phyloP scores from a whole-genome alignment of 495 filamentous ascomycete species.

The Tuber magnatum region DNA sequence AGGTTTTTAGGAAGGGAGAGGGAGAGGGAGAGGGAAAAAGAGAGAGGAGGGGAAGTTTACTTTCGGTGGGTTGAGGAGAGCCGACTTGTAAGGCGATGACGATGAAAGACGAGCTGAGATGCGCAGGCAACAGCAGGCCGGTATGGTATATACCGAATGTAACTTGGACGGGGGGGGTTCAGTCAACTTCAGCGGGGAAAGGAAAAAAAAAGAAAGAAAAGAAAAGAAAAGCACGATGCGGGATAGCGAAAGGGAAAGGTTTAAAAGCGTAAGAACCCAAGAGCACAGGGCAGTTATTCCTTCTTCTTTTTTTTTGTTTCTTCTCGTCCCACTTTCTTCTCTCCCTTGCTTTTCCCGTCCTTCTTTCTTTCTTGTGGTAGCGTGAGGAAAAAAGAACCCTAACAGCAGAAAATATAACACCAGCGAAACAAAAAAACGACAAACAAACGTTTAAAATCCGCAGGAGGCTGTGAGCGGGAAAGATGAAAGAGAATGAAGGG shows the following conservation, averaged over 20 bases:
- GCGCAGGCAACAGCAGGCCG: slow-evolving; percentile 21
- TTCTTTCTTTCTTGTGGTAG: neutral
- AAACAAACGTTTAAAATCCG: slow-evolving; percentile 38
- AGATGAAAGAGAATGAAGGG: slow-evolving; percentile 42
- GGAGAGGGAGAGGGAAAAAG: slow-evolving; percentile 46
- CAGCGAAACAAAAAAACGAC: slow-evolving; percentile 34
- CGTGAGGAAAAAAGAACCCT: neutral
- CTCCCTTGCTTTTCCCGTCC: neutral
- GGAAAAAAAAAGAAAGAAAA: slow-evolving; percentile 15
- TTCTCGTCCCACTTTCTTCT: neutral
- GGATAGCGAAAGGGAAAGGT: slow-evolving; percentile 33
- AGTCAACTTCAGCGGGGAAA: too few relatives aligned
- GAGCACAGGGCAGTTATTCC: slow-evolving; percentile 19
- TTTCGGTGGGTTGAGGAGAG: slow-evolving; percentile 15
- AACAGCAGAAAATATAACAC: slow-evolving; percentile 27
- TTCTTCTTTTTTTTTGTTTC: neutral
- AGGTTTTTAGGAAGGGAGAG: slow-evolving; percentile 39
- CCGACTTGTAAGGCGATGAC: slow-evolving; percentile 37
- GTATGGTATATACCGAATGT: neutral
- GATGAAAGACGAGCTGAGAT: slow-evolving; percentile 36
- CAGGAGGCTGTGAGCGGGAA: slow-evolving; percentile 40
- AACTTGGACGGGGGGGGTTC: slow-evolving; percentile 21
- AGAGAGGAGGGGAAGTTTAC: slow-evolving; percentile 36
- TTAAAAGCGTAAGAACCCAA: slow-evolving; percentile 40
- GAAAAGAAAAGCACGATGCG: slow-evolving; percentile 33